Evolutionary conservation across 2,329 filamentous ascomycete genomes (phyloP).

Genomic region (Epichloe festucae): DNA sequence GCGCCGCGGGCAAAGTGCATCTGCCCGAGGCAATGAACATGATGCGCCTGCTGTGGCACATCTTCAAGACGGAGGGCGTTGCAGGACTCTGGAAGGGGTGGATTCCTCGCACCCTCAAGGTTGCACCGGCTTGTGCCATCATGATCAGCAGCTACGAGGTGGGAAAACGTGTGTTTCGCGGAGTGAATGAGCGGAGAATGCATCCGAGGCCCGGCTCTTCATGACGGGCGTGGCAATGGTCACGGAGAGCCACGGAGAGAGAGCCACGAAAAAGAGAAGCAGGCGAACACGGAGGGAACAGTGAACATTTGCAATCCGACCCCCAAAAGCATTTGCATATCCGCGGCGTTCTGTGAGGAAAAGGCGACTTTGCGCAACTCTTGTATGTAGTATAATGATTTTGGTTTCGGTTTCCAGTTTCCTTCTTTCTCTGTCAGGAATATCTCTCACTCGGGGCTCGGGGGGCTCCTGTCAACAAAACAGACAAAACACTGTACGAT

Average conservation of each 20-base stretch:
- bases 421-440: neutral
- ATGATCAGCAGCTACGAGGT: slow-evolving; percentile 99
- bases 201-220: slow-evolving; percentile 2
- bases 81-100: slow-evolving; percentile 80
- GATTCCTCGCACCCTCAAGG: slow-evolving; percentile 83
- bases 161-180: slow-evolving; percentile 74
- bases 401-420: neutral
- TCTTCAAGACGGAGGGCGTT: slow-evolving; percentile 73
- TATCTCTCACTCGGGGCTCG: neutral
- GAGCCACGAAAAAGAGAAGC: neutral
- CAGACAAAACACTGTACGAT: slow-evolving; percentile 1
- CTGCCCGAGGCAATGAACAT: slow-evolving; percentile 67
- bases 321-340: neutral
- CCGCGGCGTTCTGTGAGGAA: neutral
- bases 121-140: slow-evolving; percentile 92
- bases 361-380: neutral
- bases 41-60: slow-evolving; percentile 75
- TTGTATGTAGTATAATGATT: neutral
- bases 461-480: neutral
- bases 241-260: too few relatives aligned
- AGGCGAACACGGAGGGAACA: neutral
- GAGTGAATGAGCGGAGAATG: slow-evolving; percentile 47
- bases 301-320: neutral
- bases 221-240: neutral
- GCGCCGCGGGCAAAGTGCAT: slow-evolving; percentile 21